Evolutionary conservation across 768 basidiomycete species (phyloP).

Genomic region (Hericium erinaceus): DNA sequence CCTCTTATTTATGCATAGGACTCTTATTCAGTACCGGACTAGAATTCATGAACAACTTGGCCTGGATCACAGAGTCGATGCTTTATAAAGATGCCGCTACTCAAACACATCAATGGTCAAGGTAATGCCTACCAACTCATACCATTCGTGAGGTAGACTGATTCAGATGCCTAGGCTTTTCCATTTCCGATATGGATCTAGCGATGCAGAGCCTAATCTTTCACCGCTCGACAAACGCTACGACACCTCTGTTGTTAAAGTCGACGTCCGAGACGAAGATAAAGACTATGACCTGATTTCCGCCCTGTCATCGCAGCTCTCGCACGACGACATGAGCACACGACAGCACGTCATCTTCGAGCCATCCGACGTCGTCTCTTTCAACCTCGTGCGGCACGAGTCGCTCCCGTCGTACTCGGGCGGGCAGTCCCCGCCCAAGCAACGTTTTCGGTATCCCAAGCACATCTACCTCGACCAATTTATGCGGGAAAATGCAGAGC

Average conservation of each 20-base stretch:
- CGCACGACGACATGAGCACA: conserved; percentile 14
- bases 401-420: conserved; percentile 13
- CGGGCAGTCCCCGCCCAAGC: conserved; percentile 11
- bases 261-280: conserved; percentile 35
- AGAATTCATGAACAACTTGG: conserved; percentile 45
- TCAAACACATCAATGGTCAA: conserved; percentile 31
- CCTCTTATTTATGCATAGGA: neutral
- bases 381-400: conserved; percentile 33
- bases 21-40: conserved; percentile 10
- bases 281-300: conserved; percentile 53
- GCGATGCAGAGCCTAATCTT: conserved; percentile 26
- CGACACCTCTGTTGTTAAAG: conserved; percentile 39
- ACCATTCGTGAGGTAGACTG: neutral
- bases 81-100: conserved; percentile 8
- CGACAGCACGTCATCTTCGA: conserved; percentile 52
- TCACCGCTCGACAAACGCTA: conserved; percentile 16
- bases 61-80: conserved; percentile 32
- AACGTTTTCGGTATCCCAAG: conserved; percentile 49
- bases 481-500: conserved; percentile 43
- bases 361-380: conserved; percentile 56
- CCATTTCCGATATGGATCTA: conserved; percentile 46
- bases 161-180: conserved; percentile 31
- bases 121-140: conserved; percentile 20
- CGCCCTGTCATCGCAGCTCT: conserved; percentile 21
- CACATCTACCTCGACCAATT: conserved; percentile 68